Base-by-base conservation (phyloP, 2,329 filamentous ascomycete species). In the Aureobasidium namibiae region DNA sequence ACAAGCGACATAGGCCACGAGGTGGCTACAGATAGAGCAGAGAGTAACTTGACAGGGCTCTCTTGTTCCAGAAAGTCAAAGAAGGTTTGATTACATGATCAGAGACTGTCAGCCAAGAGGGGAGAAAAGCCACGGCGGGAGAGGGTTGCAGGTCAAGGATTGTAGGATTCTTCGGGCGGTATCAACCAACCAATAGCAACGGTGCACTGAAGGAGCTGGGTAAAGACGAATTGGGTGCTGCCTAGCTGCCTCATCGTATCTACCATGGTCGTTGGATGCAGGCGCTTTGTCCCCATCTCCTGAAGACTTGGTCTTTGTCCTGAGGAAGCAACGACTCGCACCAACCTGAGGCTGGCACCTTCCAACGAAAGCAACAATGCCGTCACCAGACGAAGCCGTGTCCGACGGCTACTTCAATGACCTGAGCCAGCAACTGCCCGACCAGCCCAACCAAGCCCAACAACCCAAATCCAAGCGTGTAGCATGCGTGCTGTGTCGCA, bases 401-500 rank as follows among this genome's bases (percentile, higher is more conserved):
- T 24, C 54, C 31, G 59, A 56, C 23, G 53, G 24, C 63, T 83
- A 78, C 71, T 83, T 83, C 74, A 84, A 84, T 70, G 78, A 83
- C 62, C 74, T 81, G 46, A 76, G 77, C 4, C 75, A 75, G 53
- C 78, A 78, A 67, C 71, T 72, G 65, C 68, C 24, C 56, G 66
- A 73, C 49, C 69, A 71, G 59, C 68, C 24, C 61, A 66, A 70
- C 62, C 62, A 68, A 59, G 68, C 67, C 33, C 67, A 68, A 39
- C 66, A 67, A 36, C 70, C 71, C 11, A 78, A 77, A 63, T 67
- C 71, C n/a, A 97, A 97, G 79, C 84, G 92, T 65, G 88, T 97
- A 67, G 94, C 94, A 38, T 99, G 94, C 72, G 89, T 96, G 69
- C 86, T 97, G 63, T 99, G 94, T 71, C 82, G 92, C 67, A 94